A percentile compares a stretch with the other conserved stretches of the same genome.
These are phyloP conservation scores for Physcia stellaris DNA, from an alignment of 495 filamentous ascomycete species.

Conservation along the genomic window DNA sequence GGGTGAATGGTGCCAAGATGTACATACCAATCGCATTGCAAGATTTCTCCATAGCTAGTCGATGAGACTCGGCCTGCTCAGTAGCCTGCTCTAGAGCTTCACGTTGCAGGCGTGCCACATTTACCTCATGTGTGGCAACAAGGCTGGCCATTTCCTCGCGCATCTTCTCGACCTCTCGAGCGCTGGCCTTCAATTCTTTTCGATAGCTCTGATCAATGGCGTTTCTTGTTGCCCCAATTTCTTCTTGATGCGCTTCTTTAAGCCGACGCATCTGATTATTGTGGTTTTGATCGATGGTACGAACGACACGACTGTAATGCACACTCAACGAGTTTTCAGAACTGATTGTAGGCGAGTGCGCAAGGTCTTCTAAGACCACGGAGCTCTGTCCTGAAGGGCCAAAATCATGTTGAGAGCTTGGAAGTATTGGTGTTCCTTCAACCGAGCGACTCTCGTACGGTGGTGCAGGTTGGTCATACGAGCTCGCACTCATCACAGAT, in stretches of 20 bases:
- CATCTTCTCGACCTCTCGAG: slow-evolving; percentile 12
- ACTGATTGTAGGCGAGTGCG: slow-evolving; percentile 7
- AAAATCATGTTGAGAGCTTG: not conserved
- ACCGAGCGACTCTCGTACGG: slow-evolving; percentile 6
- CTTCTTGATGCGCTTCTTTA: not conserved
- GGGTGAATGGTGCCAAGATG: too few relatives aligned
- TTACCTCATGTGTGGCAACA: slow-evolving; percentile 4
- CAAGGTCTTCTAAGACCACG: not conserved
- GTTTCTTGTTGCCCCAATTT: slow-evolving; percentile 10
- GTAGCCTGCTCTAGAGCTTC: slow-evolving; percentile 1
- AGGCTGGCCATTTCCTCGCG: slow-evolving; percentile 10
- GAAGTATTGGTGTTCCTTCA: not conserved
- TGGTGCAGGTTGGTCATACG: slow-evolving; percentile 5
- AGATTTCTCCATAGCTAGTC: slow-evolving; percentile 12
- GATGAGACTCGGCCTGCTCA: slow-evolving; percentile 1
- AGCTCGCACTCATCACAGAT: slow-evolving; percentile 6
- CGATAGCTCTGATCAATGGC: slow-evolving; percentile 16
- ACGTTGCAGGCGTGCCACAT: slow-evolving; percentile 1
- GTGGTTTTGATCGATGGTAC: slow-evolving; percentile 17
- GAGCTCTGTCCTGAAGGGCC: not conserved
- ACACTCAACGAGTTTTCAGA: slow-evolving; percentile 14
- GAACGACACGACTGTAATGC: slow-evolving; percentile 19
- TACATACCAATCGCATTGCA: slow-evolving; percentile 18
- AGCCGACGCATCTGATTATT: slow-evolving; percentile 9
- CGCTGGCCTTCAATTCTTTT: slow-evolving; percentile 11